Base-by-base conservation (phyloP, 805 yeast species). In the Nakazawaea sp. region DNA sequence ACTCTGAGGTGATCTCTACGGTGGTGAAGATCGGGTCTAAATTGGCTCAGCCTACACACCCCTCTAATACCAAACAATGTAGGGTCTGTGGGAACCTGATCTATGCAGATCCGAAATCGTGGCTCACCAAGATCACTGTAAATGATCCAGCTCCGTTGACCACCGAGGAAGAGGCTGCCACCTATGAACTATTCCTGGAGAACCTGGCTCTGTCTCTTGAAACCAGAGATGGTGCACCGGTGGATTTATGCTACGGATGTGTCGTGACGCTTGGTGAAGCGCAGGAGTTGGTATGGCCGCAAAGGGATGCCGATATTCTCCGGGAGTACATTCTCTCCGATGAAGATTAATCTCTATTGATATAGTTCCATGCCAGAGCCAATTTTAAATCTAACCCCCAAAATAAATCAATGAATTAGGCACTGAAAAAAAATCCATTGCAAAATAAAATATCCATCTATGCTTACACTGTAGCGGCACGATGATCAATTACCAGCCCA, bases 11-110 rank as follows among this genome's bases (percentile, higher is more conserved):
- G 2, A 88, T 89, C 3, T 82, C 96, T 0, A 89, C 97, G 0
- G 97, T 90, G 16, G 88, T 88, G 11, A 80, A 85, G 46, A 88
- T 95, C 0, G 96, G 92, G 4, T 79, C 79, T 33, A 88, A 90
- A 53, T 59, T 89, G 31, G 70, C 68, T 2, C 65, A 65, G 6
- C 85, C 84, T 0, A 23, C 27, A 3, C 21, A 41, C 35, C 38
- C 27, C 2, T 49, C 40, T 9, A 42, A 50, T 1, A 47, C 46
- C 1, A 51, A 45, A 5, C 35, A 32, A 5, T 86, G 95, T 55
- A 58, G 57, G 11, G 45, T 85, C 1, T 86, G 96, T 51, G 66
- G 69, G 1, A 62, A 56, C 4, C 62, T 58, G 2, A 68, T 82
- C 10, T 75, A 72, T 41, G 66, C 66, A 24, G 69, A 75, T 43